Evolutionary conservation across 805 yeast species (phyloP).

Genomic region (Nakazawaea ernobii): DNA sequence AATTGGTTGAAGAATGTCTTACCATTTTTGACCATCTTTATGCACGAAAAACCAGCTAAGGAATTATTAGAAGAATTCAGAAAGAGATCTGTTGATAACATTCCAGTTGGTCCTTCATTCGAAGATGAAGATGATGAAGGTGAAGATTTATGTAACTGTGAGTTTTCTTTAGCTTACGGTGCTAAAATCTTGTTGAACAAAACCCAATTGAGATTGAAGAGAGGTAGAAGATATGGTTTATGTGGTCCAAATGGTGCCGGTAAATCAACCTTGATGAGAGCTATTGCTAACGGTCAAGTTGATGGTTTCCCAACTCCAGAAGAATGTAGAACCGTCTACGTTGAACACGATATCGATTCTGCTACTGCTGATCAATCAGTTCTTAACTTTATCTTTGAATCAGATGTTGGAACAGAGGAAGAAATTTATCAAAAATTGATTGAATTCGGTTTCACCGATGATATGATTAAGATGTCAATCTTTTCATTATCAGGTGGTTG

Average conservation of each 20-base stretch:
- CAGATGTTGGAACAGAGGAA: constrained; percentile 73
- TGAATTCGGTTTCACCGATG: constrained; percentile 92
- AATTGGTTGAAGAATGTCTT: constrained; percentile 86
- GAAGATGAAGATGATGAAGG: constrained; percentile 95
- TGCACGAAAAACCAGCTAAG: constrained; percentile 90
- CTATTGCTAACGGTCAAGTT: constrained; percentile 96
- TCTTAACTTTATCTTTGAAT: constrained; percentile 83
- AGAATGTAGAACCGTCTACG: constrained; percentile 98
- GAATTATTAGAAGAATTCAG: constrained; percentile 90
- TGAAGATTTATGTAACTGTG: constrained; percentile 99
- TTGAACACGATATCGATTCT: constrained; percentile 99
- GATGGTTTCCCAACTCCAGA: constrained; percentile 99
- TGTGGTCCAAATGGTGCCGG: constrained; percentile 99
- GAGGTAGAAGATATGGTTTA: constrained; percentile 99
- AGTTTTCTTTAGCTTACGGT: constrained; percentile 99
- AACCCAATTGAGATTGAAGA: constrained; percentile 97
- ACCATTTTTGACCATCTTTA: constrained; percentile 93
- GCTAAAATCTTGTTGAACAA: constrained; percentile 99
- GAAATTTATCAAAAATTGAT: constrained; percentile 67
- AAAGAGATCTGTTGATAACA: constrained; percentile 95
- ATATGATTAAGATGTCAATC: constrained; percentile 91
- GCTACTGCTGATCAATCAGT: constrained; percentile 95
- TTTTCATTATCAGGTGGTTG: constrained; percentile 99
- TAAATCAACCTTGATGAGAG: constrained; percentile 98
- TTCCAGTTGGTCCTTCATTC: constrained; percentile 91